Conservation (phyloP, 176 grass and related monocot genomes). For the Zoysia pacifica region DNA sequence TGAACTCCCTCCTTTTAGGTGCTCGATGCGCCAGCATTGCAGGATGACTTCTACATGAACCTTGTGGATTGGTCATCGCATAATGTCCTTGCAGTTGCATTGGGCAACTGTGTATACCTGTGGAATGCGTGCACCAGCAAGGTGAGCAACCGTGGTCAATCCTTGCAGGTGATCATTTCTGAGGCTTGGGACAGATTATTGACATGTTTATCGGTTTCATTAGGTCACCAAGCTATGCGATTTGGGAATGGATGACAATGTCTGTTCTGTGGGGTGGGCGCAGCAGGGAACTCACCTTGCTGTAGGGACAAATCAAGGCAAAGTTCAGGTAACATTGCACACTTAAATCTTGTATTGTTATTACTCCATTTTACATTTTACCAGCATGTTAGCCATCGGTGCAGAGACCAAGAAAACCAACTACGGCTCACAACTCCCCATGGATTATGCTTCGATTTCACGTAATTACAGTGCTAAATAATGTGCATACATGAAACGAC, state of each 20-base stretch:
- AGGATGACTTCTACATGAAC: constrained; percentile 99
- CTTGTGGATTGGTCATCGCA: constrained; percentile 99
- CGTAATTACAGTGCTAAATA: no score
- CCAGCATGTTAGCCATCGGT: no score
- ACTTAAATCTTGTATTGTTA: constrained; percentile 6
- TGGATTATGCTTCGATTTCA: no score
- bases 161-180: background rate
- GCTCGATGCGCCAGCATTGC: constrained; percentile 90
- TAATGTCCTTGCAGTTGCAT: constrained; percentile 83
- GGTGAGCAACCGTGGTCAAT: constrained; percentile 29
- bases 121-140: constrained; percentile 99
- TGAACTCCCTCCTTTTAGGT: constrained; percentile 52
- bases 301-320: constrained; percentile 91
- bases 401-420: no score
- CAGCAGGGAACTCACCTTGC: constrained; percentile 82
- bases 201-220: background rate
- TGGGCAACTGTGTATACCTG: constrained; percentile 92
- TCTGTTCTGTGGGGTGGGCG: constrained; percentile 96
- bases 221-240: constrained; percentile 98
- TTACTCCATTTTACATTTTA: no score
- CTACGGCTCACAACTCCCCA: no score
- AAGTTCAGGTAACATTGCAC: constrained; percentile 68
- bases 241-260: constrained; percentile 77
- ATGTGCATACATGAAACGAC: no score
- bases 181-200: background rate